phyloP scores from a whole-genome alignment of 768 basidiomycete genomes.

The Agaricus sinodeliciosus region DNA sequence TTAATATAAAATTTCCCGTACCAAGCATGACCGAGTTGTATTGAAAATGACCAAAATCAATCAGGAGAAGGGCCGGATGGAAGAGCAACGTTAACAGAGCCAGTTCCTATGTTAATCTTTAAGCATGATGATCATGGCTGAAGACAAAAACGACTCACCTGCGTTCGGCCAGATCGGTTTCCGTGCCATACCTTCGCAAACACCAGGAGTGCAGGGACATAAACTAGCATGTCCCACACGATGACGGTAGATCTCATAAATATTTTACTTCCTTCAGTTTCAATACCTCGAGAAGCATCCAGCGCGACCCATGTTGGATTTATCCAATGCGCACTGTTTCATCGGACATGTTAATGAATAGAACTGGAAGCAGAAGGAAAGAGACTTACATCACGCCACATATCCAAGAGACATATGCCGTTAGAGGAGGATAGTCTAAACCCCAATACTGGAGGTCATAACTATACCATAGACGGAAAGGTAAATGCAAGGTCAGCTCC shows the following conservation, averaged over 20 bases:
- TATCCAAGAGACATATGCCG: constrained; percentile 83
- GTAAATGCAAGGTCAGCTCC: constrained; percentile 80
- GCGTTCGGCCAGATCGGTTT: constrained; percentile 66
- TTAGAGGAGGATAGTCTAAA: constrained; percentile 90
- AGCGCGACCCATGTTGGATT: constrained; percentile 65
- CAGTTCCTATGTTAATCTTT: constrained; percentile 38
- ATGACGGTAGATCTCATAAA: constrained; percentile 83
- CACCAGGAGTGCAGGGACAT: constrained; percentile 64
- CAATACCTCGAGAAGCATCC: constrained; percentile 64
- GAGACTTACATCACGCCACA: constrained; percentile 66
- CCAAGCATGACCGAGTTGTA: constrained; percentile 95
- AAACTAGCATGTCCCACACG: constrained; percentile 60
- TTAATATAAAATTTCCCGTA: constrained; percentile 21
- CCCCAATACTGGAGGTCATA: constrained; percentile 92
- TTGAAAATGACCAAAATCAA: constrained; percentile 94
- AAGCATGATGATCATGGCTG: background rate
- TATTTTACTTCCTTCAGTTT: constrained; percentile 55
- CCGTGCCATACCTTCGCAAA: constrained; percentile 65
- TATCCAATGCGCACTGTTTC: constrained; percentile 28
- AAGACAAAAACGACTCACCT: constrained; percentile 39
- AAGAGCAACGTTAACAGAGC: constrained; percentile 69
- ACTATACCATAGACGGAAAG: constrained; percentile 74
- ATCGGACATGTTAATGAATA: background rate
- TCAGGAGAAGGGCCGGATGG: constrained; percentile 76
- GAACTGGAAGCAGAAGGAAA: background rate